Evolutionary conservation across 1,139 yeast species (phyloP), one percentile per base, ranked within the genome.

Genomic region (Geotrichum cucujoidarum): DNA sequence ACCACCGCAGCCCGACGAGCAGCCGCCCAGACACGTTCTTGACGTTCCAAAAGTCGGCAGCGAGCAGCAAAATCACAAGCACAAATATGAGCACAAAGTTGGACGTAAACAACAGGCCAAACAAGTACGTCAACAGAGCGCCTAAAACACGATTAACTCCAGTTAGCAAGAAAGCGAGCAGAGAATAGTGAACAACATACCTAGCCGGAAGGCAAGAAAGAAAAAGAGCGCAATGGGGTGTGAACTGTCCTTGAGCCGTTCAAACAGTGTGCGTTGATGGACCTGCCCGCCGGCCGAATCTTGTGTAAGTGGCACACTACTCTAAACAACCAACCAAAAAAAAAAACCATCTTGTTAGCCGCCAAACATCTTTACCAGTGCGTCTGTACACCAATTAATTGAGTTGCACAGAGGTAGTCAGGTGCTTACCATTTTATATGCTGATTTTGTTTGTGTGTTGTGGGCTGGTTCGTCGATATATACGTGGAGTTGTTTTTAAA

Each of bases 41-140:
- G 38, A 88, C 81, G 61, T 87, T 84, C 95, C 97, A 92, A 62
- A 92, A 92, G 64, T 92, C 98, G 1, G 88, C 88, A 0, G 95
- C 84, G 25, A 87, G 74, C 27, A 89, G 70, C 21, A 92, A 69
- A 4, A 89, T 79, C 40, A 88, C 80, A 10, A 81, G 64, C 27
- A 92, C 89, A 69, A 92, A 92, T 58, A 87, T 80, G 43, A 87
- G 71, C 10, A 87, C 83, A 61, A 83, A 84, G 57, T 77, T 74
- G 49, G 75, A 75, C 27, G 84, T 78, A 61, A 86, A 76, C 43
- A 85, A 65, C 54, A 78, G 70, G 0, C 95, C 95, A 57, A 86
- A 81, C 11, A 86, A 64, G 61, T 87, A 87, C 10, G 81, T 73
- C 46, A 80, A 63, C 7, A 85, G 65, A 0, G 95, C 86, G 3